Conservation (phyloP, 371 early-diverging fungal species). For the Lichtheimia ramosa region DNA sequence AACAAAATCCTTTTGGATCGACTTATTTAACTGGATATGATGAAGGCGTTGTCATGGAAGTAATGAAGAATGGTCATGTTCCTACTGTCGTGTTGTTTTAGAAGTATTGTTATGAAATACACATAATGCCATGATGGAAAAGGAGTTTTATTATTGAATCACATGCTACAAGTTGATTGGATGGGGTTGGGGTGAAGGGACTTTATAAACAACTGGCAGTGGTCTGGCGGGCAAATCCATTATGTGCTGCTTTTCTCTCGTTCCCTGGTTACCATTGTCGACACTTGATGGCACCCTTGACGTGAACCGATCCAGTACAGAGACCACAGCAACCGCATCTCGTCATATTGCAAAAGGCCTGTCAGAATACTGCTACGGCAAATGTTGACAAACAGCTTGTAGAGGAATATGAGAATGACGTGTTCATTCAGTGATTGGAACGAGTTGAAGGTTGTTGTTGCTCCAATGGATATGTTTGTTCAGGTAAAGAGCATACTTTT, state of each 20-base stretch:
- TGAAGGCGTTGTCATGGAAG: conserved; percentile 58
- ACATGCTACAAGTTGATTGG: not conserved
- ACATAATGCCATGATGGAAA: not conserved
- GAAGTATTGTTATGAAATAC: not conserved
- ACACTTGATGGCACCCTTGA: not conserved
- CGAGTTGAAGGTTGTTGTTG: not conserved
- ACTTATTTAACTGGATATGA: conserved; percentile 66
- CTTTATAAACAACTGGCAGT: too few species aligned
- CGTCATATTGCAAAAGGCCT: conserved; percentile 4
- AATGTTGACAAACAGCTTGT: not conserved
- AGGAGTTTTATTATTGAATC: not conserved
- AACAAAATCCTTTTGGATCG: conserved; percentile 73
- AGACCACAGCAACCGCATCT: not conserved
- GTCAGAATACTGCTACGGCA: not conserved
- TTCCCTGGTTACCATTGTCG: not conserved
- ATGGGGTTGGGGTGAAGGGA: too few species aligned
- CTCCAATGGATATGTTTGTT: not conserved
- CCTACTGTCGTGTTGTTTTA: conserved; percentile 57
- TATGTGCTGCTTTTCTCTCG: not conserved
- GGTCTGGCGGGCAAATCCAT: too few species aligned
- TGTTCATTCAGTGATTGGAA: not conserved
- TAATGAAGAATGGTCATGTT: conserved; percentile 64
- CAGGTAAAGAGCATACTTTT: not conserved
- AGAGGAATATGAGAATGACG: conserved; percentile 4
- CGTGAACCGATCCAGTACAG: not conserved